Evolutionary conservation across 805 yeast species (phyloP).

Genomic region (Vanderwaltozyma yarrowii): DNA sequence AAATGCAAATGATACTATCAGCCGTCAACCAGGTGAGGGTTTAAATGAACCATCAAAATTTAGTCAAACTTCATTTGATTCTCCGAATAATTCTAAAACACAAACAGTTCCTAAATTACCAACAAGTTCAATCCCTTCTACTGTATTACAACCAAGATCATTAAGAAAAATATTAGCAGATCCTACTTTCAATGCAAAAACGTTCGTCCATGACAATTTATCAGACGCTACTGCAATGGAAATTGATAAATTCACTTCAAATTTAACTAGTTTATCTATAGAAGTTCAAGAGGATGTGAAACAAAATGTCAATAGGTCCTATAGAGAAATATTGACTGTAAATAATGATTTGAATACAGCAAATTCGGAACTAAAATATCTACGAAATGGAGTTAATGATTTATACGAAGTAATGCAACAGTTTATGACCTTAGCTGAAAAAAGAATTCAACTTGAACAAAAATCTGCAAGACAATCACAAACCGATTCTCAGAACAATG

Average conservation of each 20-base stretch:
- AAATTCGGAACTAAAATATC: conserved; percentile 48
- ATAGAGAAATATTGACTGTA: conserved; percentile 48
- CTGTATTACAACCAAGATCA: conserved; percentile 1
- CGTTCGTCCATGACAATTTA: conserved; percentile 40
- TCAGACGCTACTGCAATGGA: conserved; percentile 60
- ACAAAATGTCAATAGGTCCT: conserved; percentile 49
- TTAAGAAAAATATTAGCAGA: conserved; percentile 30
- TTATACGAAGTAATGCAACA: conserved; percentile 49
- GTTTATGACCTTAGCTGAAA: conserved; percentile 52
- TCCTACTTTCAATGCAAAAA: conserved; percentile 37
- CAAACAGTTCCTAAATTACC: background rate
- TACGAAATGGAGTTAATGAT: conserved; percentile 51
- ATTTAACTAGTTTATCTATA: conserved; percentile 38
- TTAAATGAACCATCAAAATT: background rate
- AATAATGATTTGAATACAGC: conserved; percentile 54
- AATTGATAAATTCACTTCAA: conserved; percentile 58
- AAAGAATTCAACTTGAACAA: conserved; percentile 39
- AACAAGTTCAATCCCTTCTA: background rate
- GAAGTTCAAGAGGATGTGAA: conserved; percentile 50
- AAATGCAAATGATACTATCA: background rate
- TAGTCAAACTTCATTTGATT: background rate
- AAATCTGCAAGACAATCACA: conserved; percentile 11
- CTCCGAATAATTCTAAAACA: background rate
- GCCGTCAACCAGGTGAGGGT: background rate
- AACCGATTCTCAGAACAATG: background rate